Percentiles rank a stretch among this genome's conserved stretches.
phyloP scores from a whole-genome alignment of 2,329 filamentous ascomycete species.

The Cryphonectria japonica region DNA sequence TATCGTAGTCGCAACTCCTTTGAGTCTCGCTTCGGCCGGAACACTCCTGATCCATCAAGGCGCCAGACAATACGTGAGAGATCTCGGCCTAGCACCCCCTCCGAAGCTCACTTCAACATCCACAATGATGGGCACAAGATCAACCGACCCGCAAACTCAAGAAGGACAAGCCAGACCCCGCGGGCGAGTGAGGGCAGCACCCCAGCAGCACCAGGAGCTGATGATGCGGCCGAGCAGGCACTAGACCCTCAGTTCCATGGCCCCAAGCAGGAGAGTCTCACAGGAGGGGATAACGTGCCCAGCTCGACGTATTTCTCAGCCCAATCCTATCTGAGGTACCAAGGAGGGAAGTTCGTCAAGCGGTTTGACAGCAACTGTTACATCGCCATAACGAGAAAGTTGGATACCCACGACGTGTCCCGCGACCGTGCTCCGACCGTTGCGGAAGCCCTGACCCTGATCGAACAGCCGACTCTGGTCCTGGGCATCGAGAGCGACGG shows the following conservation, averaged over 20 bases:
- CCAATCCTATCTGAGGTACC: conserved; percentile 95
- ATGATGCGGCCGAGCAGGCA: conserved; percentile 33
- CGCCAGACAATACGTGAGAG: conserved; percentile 79
- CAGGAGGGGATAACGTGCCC: conserved; percentile 54
- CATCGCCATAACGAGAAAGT: conserved; percentile 96
- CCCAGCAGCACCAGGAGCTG: conserved; percentile 4
- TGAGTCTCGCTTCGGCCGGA: conserved; percentile 91
- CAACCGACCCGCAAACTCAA: conserved; percentile 56
- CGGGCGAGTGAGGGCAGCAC: conserved; percentile 21
- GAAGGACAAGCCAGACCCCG: conserved; percentile 46
- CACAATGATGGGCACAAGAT: conserved; percentile 81
- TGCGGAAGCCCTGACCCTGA: conserved; percentile 74
- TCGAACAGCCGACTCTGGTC: conserved; percentile 87
- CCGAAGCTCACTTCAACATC: conserved; percentile 76
- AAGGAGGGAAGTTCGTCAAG: conserved; percentile 94
- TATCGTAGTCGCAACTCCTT: conserved; percentile 98
- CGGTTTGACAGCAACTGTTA: conserved; percentile 99
- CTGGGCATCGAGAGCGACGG: conserved; percentile 95
- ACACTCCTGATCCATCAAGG: conserved; percentile 83
- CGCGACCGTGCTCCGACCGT: conserved; percentile 72
- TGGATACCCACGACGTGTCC: conserved; percentile 95
- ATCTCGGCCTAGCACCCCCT: conserved; percentile 62
- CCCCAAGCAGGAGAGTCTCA: conserved; percentile 55
- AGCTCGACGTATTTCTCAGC: conserved; percentile 94
- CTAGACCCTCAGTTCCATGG: conserved; percentile 74